phyloP scores from a whole-genome alignment of 331 rosid genomes.

The Telfairia occidentalis region DNA sequence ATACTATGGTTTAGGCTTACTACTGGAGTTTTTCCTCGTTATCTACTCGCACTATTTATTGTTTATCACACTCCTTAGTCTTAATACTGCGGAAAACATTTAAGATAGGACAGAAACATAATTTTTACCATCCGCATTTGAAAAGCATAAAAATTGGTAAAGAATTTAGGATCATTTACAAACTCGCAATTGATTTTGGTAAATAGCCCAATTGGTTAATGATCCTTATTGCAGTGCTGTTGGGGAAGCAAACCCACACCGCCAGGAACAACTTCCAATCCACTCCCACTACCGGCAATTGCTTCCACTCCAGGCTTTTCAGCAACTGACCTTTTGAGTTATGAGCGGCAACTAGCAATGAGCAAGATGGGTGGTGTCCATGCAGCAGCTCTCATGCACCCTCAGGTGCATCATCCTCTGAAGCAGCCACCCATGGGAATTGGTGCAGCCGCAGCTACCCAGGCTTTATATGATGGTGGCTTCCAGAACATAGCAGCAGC shows the following conservation, averaged over 20 bases:
- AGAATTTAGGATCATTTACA: not conserved
- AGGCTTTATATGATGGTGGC: conserved; percentile 86
- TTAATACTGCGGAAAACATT: not conserved
- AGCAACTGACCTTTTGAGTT: conserved; percentile 54
- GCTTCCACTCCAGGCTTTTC: conserved; percentile 60
- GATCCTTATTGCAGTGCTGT: conserved; percentile 48
- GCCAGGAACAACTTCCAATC: conserved; percentile 82
- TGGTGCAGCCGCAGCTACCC: conserved; percentile 70
- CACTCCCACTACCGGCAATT: conserved; percentile 84
- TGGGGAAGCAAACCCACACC: conserved; percentile 99
- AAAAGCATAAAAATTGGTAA: not conserved
- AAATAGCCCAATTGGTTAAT: not conserved
- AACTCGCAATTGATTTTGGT: not conserved
- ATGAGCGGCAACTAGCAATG: conserved; percentile 79
- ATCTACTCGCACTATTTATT: not conserved
- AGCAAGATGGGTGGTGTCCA: conserved; percentile 88
- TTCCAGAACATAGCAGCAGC: conserved; percentile 89
- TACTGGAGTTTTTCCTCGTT: not conserved
- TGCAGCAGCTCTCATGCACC: conserved; percentile 77
- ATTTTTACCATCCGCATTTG: not conserved
- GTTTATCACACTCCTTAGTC: not conserved
- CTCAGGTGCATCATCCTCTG: conserved; percentile 70
- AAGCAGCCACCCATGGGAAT: conserved; percentile 75
- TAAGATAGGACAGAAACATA: too few relatives aligned
- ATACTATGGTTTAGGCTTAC: not conserved